Evolutionary conservation across 805 yeast species (phyloP).

Genomic region (Barnettozyma pratensis): DNA sequence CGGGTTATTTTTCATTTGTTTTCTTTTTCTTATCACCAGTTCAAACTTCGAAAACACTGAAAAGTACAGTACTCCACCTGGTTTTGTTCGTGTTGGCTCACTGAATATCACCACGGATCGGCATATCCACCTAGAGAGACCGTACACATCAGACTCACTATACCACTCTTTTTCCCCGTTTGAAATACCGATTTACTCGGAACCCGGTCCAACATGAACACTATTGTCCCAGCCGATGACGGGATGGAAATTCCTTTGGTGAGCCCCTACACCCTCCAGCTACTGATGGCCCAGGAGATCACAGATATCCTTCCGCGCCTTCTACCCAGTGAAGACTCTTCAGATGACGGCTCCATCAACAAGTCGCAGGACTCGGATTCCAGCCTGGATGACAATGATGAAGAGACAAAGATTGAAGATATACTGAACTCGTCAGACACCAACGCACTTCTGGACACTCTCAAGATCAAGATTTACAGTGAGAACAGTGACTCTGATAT

Average conservation of each 20-base stretch:
- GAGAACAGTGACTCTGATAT: background rate
- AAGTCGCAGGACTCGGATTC: conserved; percentile 1
- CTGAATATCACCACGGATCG: too few species aligned
- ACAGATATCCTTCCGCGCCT: background rate
- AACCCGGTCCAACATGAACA: too few species aligned
- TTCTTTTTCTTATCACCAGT: background rate
- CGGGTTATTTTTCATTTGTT: background rate
- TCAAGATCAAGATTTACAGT: conserved; percentile 8
- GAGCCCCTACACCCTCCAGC: too few species aligned
- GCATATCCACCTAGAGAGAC: too few species aligned
- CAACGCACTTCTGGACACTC: conserved; percentile 9
- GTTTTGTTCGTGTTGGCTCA: too few species aligned
- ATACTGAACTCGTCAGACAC: conserved; percentile 16
- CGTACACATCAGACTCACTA: too few species aligned
- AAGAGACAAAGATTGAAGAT: conserved; percentile 8
- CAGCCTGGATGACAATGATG: conserved; percentile 1
- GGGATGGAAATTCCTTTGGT: too few species aligned
- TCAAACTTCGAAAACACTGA: background rate
- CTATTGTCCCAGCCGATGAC: too few species aligned
- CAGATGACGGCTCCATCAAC: conserved; percentile 6
- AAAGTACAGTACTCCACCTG: background rate
- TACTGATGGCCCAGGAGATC: background rate
- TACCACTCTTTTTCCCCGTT: too few species aligned
- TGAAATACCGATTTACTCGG: too few species aligned
- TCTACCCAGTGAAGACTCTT: conserved; percentile 1